Evolutionary conservation across 1,284 basidiomycete species (phyloP).

Genomic region (Phellinidium pouzarii): DNA sequence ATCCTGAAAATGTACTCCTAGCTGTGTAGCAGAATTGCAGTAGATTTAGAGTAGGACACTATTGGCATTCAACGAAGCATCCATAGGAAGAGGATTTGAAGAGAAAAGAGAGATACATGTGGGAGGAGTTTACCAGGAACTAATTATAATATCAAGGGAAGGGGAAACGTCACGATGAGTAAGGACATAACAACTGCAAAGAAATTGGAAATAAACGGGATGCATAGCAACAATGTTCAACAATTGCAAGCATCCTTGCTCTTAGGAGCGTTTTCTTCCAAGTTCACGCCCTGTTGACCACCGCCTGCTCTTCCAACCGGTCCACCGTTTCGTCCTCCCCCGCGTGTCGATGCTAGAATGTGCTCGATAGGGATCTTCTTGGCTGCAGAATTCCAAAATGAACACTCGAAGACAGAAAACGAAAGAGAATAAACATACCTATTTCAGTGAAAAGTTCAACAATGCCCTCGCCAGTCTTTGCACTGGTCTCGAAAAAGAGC

Average conservation of each 20-base stretch:
- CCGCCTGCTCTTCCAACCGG: constrained; percentile 47
- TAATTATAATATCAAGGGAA: constrained; percentile 23
- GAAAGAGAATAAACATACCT: constrained; percentile 47
- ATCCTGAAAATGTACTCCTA: background rate
- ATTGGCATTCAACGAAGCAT: background rate
- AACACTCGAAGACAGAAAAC: constrained; percentile 8
- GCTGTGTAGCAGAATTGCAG: background rate
- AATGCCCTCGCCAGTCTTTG: constrained; percentile 96
- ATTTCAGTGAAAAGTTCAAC: constrained; percentile 99
- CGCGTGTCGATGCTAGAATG: constrained; percentile 74
- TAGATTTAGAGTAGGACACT: background rate
- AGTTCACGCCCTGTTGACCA: constrained; percentile 54
- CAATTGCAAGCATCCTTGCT: constrained; percentile 79
- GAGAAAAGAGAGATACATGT: constrained; percentile 28
- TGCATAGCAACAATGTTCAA: constrained; percentile 24
- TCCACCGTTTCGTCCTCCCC: constrained; percentile 54
- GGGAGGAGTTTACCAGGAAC: constrained; percentile 23
- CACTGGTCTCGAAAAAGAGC: constrained; percentile 96
- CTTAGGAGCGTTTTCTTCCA: constrained; percentile 63
- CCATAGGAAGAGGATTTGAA: constrained; percentile 16
- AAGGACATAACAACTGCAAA: background rate
- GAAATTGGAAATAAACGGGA: constrained; percentile 20
- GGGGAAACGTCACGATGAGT: constrained; percentile 15
- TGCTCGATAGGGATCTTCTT: constrained; percentile 96
- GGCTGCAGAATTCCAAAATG: constrained; percentile 40